A percentile compares a stretch with the other conserved stretches of the same genome.
phyloP scores from a whole-genome alignment of 129 eudicot genomes.

The Tagetes patula region DNA sequence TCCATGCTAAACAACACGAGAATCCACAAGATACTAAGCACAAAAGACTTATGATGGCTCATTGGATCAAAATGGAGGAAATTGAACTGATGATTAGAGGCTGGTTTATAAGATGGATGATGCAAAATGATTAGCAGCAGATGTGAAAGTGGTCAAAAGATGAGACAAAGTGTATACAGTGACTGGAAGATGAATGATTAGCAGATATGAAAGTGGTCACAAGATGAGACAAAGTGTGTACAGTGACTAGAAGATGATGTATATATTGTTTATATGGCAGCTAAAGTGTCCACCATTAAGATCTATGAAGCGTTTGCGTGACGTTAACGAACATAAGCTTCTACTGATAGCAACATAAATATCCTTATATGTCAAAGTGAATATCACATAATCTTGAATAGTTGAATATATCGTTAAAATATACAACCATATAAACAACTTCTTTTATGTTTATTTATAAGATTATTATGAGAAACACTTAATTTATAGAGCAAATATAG shows the following conservation, averaged over 20 bases:
- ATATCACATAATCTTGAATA: not conserved
- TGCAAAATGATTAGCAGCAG: constrained; percentile 8
- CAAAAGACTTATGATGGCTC: constrained; percentile 16
- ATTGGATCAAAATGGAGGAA: constrained; percentile 1
- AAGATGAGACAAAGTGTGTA: not conserved
- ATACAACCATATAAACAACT: not conserved
- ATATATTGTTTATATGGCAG: not conserved
- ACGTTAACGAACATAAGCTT: constrained; percentile 4
- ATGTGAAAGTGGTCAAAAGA: not conserved
- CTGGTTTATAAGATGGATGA: not conserved
- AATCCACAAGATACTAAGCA: constrained; percentile 22
- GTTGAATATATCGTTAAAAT: not conserved
- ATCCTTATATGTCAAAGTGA: not conserved
- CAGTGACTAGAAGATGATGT: not conserved
- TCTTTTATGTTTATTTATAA: not conserved
- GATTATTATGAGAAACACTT: not conserved
- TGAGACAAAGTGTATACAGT: not conserved
- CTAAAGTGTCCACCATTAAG: not conserved
- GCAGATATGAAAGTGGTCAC: constrained; percentile 9
- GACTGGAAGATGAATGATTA: not conserved
- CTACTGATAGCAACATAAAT: not conserved
- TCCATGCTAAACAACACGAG: constrained; percentile 61
- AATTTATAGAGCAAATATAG: not conserved
- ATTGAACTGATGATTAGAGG: not conserved
- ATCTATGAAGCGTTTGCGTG: constrained; percentile 5